Base-by-base conservation (phyloP, 345 rosid genomes). In the Cardiospermum halicacabum region DNA sequence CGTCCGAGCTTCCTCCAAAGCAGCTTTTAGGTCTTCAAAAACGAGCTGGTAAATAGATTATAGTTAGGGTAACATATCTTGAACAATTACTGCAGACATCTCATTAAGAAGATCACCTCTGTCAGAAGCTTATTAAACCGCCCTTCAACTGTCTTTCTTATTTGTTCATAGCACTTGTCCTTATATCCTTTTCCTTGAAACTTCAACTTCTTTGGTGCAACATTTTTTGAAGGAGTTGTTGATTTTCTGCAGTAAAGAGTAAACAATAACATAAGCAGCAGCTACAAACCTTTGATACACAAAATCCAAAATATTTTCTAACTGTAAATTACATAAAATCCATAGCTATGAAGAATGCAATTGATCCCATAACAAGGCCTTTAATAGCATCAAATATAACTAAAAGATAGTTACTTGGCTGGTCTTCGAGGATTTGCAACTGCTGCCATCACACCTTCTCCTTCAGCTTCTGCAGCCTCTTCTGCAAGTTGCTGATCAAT, bases 401-500 rank as follows among this genome's bases (percentile, higher is more conserved):
- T 39, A 10, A n/a, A 64, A 62, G 51, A 65, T 58, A 69, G 76
- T 77, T 84, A 87, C 97, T 84, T 91, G 76, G 93, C 87, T 80
- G 88, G 72, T 81, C 91, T 80, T 24, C 89, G 96, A 70, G 96
- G 96, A 77, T 91, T 95, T 70, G 96, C 89, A 70, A 91, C 71
- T 70, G 91, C 63, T 73, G 96, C 89, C 93, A 95, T 85, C 45
- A 86, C 96, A 68, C 88, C 96, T 27, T 76, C 96, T 62, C 97
- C 99, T 78, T 91, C 99, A 73, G 96, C 99, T 81, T 95, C 99
- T 56, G 99, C 99, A 60, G 96, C 99, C 75, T 95, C 99, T 78
- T 95, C 99, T 60, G 97, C 96, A 69, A 95, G 78, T 77, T 95
- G 96, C 69, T 91, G 86, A 74, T 95, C 99, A 74, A 89, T 89